Evolutionary conservation across 2,329 filamentous ascomycete genomes (phyloP).

Genomic region (Cordyceps sp.): DNA sequence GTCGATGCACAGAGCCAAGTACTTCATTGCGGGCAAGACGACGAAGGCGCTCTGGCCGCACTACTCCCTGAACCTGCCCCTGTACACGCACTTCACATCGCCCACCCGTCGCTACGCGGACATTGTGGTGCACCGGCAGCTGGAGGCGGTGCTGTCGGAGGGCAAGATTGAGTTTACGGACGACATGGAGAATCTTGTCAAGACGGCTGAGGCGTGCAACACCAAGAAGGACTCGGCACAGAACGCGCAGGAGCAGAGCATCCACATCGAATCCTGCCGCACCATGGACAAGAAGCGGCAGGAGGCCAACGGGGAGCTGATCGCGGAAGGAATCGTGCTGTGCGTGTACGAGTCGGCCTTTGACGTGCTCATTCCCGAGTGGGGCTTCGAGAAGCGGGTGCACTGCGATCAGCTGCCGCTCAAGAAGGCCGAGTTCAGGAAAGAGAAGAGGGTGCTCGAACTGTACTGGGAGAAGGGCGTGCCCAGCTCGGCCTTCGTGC

Average conservation of each 20-base stretch:
- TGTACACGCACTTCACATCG: constrained; percentile 96
- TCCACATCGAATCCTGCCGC: constrained; percentile 94
- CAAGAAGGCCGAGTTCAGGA: constrained; percentile 98
- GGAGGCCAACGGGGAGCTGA: constrained; percentile 76
- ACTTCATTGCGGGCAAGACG: constrained; percentile 72
- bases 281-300: constrained; percentile 85
- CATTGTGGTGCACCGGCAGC: constrained; percentile 85
- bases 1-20: constrained; percentile 91
- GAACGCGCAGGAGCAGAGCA: constrained; percentile 94
- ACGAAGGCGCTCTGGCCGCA: constrained; percentile 66
- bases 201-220: constrained; percentile 91
- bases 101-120: constrained; percentile 91
- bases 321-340: constrained; percentile 88
- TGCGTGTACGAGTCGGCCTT: constrained; percentile 98
- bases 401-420: constrained; percentile 95
- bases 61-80: constrained; percentile 78
- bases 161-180: constrained; percentile 74
- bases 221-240: constrained; percentile 98
- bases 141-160: constrained; percentile 72
- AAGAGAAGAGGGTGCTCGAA: constrained; percentile 85
- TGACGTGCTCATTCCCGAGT: constrained; percentile 94
- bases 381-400: constrained; percentile 97
- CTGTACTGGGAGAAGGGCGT: constrained; percentile 99
- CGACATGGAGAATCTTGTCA: constrained; percentile 72
- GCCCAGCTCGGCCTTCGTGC: constrained; percentile 86